Base-by-base conservation (phyloP, 2,329 filamentous ascomycete genomes). In the Fusarium phyllophilum region DNA sequence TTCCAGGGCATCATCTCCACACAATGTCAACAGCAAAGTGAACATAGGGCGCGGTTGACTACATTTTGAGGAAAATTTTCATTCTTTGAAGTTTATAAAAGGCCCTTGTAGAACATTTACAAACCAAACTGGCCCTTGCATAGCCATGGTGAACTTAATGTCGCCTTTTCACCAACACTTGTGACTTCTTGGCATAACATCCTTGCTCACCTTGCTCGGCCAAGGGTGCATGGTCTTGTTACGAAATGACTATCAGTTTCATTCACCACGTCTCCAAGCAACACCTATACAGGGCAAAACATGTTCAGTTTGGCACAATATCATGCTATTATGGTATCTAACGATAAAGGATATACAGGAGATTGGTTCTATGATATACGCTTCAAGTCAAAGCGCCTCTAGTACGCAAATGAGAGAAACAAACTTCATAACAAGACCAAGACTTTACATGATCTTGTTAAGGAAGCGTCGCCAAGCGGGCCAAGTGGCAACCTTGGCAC, bases 401-500 rank as follows among this genome's bases (percentile, higher is more conserved):
- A 29, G 18, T 41, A 38, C 29, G 20, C 13, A 42, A 45, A 42
- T 22, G 15, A 24, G 31, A 29, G 38, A 46, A 33, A 12, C 42
- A 41, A 44, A 20, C 15, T 24, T 38, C 36, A 31, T 22, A 24
- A 56, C 20, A 10, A 26, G 60, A 42, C 22, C 56, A 69, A 34
- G n/a, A 38, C 39, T 51, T 76, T 83, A 85, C 58, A 86, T 83
- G 60, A 85, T 42, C 60, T 78, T 80, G 78, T 84, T 65, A 6
- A 83, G 54, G 29, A 80, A 52, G 8, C 84, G 82, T 78, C 82
- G 83, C 88, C 88, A 91, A 18, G 82, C 79, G 4, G 89, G 89
- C 84, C 84, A 86, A 8, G 81, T 77, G 22, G 86, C 87, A 26
- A 89, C 79, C 80, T 84, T 79, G 42, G 84, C 86, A 36, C 86